Base-by-base conservation (phyloP, 805 yeast genomes). In the Ogataea glucozyma region DNA sequence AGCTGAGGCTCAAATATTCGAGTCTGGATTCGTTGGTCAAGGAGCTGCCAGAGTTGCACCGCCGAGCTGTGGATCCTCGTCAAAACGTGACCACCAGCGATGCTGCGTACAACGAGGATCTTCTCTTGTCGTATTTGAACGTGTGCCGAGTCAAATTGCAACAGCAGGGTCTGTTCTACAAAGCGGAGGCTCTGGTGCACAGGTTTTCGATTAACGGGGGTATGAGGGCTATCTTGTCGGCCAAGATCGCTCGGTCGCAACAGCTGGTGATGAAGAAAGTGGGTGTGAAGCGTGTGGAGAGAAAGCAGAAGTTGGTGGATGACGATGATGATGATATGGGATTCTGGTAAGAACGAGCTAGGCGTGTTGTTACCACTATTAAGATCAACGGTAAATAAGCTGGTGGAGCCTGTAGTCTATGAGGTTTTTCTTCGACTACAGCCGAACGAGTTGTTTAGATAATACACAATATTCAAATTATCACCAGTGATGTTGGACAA, bases 251-350 rank as follows among this genome's bases (percentile, higher is more conserved):
- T 22, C 30, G 26, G 7, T 44, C 46, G n/a, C 65, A 54, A 38
- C 38, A 37, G 24, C 38, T 46, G 30, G 52, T 54, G 42, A 40
- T 57, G 41, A 51, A 44, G 26, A 40, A 27, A 37, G 46, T 46
- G 47, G 47, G 43, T 47, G 34, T 19, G 6, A 34, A 41, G 24
- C 29, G 44, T 26, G 36, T 40, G 27, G 38, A 47, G 16, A 26
- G 36, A 13, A 38, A 33, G 23, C 43, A 52, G 46, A 24, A 39
- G 22, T 27, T 43, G 19, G 27, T 35, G 23, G 47, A 50, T 14
- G 65, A 62, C 41, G 66, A 61, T 29, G 66, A 62, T 35, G 62
- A 62, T 36, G 52, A 47, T 18, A 29, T 52, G 38, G 57, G 58
- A 14, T 41, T 61, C n/a, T 62, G 63, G 62, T 58, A 35, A 45